Conservation (phyloP, 345 rosid species). For the Bretschneidera sinensis region DNA sequence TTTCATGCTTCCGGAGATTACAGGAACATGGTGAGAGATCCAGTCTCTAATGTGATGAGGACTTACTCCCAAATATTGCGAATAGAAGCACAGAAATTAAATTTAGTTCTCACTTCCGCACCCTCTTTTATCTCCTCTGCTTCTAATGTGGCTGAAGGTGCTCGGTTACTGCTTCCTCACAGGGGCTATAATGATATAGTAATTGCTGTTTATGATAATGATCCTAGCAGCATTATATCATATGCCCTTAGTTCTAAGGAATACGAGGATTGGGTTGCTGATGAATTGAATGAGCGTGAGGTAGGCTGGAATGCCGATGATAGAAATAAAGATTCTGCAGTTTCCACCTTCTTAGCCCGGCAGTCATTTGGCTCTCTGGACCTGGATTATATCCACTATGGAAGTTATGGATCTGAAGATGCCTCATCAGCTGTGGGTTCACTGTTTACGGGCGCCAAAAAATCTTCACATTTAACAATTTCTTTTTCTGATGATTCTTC, state of each 20-base stretch:
- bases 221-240: constrained; percentile 83
- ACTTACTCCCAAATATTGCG: constrained; percentile 60
- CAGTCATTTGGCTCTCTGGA: constrained; percentile 62
- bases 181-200: constrained; percentile 51
- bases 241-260: constrained; percentile 85
- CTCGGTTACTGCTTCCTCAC: constrained; percentile 66
- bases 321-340: constrained; percentile 30
- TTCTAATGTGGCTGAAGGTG: constrained; percentile 66
- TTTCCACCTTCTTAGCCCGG: constrained; percentile 54
- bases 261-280: constrained; percentile 66
- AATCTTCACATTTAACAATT: constrained; percentile 71
- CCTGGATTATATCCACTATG: constrained; percentile 49
- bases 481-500: constrained; percentile 63
- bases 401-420: constrained; percentile 54
- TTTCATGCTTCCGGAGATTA: constrained; percentile 93
- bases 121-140: constrained; percentile 59
- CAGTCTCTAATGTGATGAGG: constrained; percentile 53
- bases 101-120: constrained; percentile 42
- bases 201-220: constrained; percentile 80
- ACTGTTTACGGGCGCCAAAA: constrained; percentile 43
- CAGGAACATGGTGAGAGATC: constrained; percentile 75
- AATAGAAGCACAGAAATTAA: constrained; percentile 61
- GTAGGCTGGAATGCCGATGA: constrained; percentile 36
- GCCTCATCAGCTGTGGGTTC: constrained; percentile 35
- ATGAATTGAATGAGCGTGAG: constrained; percentile 36